Evolutionary conservation across 768 basidiomycete genomes (phyloP), one percentile per base, ranked within the genome.

Genomic region (Lactarius indigo): DNA sequence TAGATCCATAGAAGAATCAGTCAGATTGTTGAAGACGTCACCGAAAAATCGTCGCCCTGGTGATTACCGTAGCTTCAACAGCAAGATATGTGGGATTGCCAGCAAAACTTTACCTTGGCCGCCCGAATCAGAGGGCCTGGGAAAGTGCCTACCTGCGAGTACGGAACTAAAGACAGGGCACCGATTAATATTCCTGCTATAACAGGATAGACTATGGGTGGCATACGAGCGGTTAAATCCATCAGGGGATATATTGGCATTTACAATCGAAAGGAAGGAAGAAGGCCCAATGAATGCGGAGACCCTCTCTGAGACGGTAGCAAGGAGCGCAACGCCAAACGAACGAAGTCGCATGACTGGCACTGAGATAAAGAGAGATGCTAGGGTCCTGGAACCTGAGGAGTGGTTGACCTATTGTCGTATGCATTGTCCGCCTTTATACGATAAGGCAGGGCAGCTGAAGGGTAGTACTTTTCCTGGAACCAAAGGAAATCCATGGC

Each of bases 51-150:
- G 55, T 79, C 74, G 2, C 80, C 81, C 75, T 73, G 23, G n/a
- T 2, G 35, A n/a, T 7, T n/a, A 42, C 35, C 8, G 12, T 33
- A 73, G 76, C 74, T 84, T 47, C 41, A 23, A 10, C n/a, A 44
- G 23, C 23, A 35, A 55, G 15, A 41, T 18, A 41, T 18, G 39
- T 41, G 17, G 30, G 30, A 17, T 17, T 5, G 8, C 2, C 17
- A 28, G 15, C 3, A 10, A 5, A 10, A 23, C 9, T 28, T 12
- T 17, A 64, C 56, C 56, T 64, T 85, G 30, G 77, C 73, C 13
- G 75, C 80, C n/a, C 61, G 71, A 68, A 85, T 82, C 26, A 83
- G 69, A 15, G 82, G 82, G 3, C 81, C 84, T 2, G 82, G 85
- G 59, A 82, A 82, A 15, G 37, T 39, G 2, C 68, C 73, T n/a